phyloP scores from a whole-genome alignment of 1,284 basidiomycete species.

The Cutaneotrichosporon sp. region DNA sequence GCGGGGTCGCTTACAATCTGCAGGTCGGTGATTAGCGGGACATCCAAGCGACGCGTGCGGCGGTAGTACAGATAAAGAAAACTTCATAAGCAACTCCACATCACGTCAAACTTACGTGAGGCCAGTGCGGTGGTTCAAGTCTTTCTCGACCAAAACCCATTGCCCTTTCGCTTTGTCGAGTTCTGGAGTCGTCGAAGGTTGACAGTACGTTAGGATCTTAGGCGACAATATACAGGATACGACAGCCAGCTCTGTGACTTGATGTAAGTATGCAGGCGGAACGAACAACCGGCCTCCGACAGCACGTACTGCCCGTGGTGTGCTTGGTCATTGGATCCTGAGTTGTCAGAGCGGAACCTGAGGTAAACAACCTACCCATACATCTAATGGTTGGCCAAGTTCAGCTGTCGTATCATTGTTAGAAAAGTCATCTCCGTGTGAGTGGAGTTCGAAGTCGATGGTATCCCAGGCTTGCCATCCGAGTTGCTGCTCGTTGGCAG shows the following conservation, averaged over 20 bases:
- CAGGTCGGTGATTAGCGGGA: slow-evolving; percentile 40
- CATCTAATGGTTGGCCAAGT: slow-evolving; percentile 64
- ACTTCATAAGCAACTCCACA: slow-evolving; percentile 4
- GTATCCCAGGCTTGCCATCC: slow-evolving; percentile 88
- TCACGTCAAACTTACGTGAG: neutral
- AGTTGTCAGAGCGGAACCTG: neutral
- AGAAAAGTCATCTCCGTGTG: slow-evolving; percentile 29
- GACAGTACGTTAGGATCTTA: slow-evolving; percentile 58
- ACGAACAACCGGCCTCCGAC: neutral
- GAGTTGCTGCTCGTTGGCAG: slow-evolving; percentile 65
- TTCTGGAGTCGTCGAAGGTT: slow-evolving; percentile 63
- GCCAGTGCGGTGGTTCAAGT: slow-evolving; percentile 60
- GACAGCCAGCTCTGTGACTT: slow-evolving; percentile 70
- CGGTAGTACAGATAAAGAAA: slow-evolving; percentile 72
- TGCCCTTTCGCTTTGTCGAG: slow-evolving; percentile 73
- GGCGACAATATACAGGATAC: slow-evolving; percentile 64
- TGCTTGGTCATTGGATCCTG: slow-evolving; percentile 66
- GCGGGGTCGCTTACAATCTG: slow-evolving; percentile 31
- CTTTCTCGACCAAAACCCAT: slow-evolving; percentile 77
- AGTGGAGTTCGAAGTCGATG: slow-evolving; percentile 44
- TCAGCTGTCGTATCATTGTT: slow-evolving; percentile 39
- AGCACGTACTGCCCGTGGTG: slow-evolving; percentile 61
- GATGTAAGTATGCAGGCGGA: neutral
- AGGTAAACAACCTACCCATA: slow-evolving; percentile 56
- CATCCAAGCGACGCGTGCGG: slow-evolving; percentile 61